Percentiles rank a stretch among this genome's conserved stretches.
Conservation (phyloP, 345 rosid genomes). For the Camelina sativa region DNA sequence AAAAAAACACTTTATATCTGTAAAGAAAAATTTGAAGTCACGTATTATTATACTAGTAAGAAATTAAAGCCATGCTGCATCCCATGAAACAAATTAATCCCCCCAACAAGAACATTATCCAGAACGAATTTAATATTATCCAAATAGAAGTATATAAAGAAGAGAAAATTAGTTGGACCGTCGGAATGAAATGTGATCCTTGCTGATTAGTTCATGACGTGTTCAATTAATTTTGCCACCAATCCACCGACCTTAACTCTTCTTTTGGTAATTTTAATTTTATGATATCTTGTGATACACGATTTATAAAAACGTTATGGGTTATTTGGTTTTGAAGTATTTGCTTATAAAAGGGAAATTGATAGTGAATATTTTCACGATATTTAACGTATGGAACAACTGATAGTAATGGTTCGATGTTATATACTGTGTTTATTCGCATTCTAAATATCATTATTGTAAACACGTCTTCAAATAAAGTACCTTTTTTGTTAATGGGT, state of each 20-base stretch:
- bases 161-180: constrained; percentile 47
- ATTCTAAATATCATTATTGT: neutral
- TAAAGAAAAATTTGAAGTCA: constrained; percentile 41
- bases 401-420: neutral
- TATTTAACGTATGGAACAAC: neutral
- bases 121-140: constrained; percentile 36
- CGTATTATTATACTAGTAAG: constrained; percentile 32
- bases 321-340: constrained; percentile 22
- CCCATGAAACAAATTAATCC: constrained; percentile 46
- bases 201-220: constrained; percentile 40
- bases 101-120: constrained; percentile 38
- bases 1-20: constrained; percentile 34
- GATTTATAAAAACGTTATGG: neutral
- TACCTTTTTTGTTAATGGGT: neutral
- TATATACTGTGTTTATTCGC: neutral
- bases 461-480: neutral
- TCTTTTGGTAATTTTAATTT: neutral
- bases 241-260: constrained; percentile 41
- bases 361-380: neutral
- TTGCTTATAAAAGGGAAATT: neutral
- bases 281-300: constrained; percentile 11
- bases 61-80: constrained; percentile 41
- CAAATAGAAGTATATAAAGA: constrained; percentile 34
- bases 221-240: constrained; percentile 41
- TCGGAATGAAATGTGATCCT: constrained; percentile 41